A percentile compares a stretch with the other conserved stretches of the same genome.
These are phyloP conservation scores for Penicillium sp. DNA, from an alignment of 2,329 filamentous ascomycete species.

Conservation along the genomic window DNA sequence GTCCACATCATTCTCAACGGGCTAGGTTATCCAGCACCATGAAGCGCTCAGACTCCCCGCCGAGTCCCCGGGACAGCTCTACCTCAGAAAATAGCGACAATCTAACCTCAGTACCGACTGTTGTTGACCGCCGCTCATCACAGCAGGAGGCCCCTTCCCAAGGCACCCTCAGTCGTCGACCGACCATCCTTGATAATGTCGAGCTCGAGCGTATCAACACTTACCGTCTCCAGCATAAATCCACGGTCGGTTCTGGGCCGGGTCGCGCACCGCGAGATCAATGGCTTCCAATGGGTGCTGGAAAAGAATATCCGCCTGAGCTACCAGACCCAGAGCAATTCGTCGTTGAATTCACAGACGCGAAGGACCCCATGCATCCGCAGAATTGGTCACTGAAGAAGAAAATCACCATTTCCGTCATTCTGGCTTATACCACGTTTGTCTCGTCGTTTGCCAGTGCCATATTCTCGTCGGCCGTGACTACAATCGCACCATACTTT, in stretches of 20 bases:
- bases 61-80: not conserved
- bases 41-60: constrained; percentile 2
- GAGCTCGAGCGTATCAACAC: constrained; percentile 31
- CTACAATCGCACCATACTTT: constrained; percentile 51
- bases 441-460: constrained; percentile 53
- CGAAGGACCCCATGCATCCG: constrained; percentile 51
- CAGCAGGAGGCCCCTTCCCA: not conserved
- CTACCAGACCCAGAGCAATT: constrained; percentile 54
- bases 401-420: constrained; percentile 35
- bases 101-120: constrained; percentile 1
- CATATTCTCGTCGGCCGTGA: constrained; percentile 67
- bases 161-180: constrained; percentile 16
- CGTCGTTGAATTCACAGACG: constrained; percentile 54
- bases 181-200: constrained; percentile 20
- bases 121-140: constrained; percentile 1
- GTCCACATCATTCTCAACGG: not conserved
- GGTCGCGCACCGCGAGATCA: constrained; percentile 18
- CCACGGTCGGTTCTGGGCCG: constrained; percentile 26
- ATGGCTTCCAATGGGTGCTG: constrained; percentile 28
- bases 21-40: not conserved
- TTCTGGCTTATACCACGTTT: constrained; percentile 49
- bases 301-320: constrained; percentile 34
- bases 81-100: constrained; percentile 6
- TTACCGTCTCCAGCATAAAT: constrained; percentile 25
- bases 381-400: constrained; percentile 50